These are phyloP conservation scores for Hygrocybe punicea DNA, from an alignment of 768 basidiomycete genomes.

Conservation along the genomic window DNA sequence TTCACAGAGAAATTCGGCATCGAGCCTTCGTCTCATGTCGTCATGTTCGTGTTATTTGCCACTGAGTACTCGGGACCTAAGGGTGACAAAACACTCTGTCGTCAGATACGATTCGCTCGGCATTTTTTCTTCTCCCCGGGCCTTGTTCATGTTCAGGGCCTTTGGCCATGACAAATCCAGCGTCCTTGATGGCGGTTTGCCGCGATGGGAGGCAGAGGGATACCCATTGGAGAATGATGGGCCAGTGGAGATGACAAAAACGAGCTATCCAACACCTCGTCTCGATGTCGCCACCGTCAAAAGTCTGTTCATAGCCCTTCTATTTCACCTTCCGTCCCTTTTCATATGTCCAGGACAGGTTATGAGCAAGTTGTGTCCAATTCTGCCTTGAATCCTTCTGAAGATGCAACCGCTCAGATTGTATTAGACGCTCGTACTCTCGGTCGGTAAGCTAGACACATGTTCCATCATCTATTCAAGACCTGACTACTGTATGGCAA, in stretches of 20 bases:
- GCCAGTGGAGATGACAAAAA: slow-evolving; percentile 24
- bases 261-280: slow-evolving; percentile 51
- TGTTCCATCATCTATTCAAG: neutral
- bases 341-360: slow-evolving; percentile 38
- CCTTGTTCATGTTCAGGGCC: slow-evolving; percentile 89
- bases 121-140: slow-evolving; percentile 88
- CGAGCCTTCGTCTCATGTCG: slow-evolving; percentile 67
- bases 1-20: slow-evolving; percentile 66
- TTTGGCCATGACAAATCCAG: slow-evolving; percentile 87
- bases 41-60: slow-evolving; percentile 52
- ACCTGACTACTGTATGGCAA: neutral
- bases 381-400: slow-evolving; percentile 44
- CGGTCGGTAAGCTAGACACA: slow-evolving; percentile 59
- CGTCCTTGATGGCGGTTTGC: slow-evolving; percentile 90
- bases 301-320: slow-evolving; percentile 41
- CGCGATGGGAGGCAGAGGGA: slow-evolving; percentile 71
- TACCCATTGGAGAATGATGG: slow-evolving; percentile 46
- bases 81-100: slow-evolving; percentile 10
- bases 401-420: slow-evolving; percentile 50
- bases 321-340: slow-evolving; percentile 9
- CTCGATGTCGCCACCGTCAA: slow-evolving; percentile 51
- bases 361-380: slow-evolving; percentile 83
- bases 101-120: slow-evolving; percentile 85
- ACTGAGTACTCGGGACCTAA: neutral
- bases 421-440: slow-evolving; percentile 85